Percentiles rank a stretch among this genome's conserved stretches.
Conservation (phyloP, 305 asterid genomes). For the Fraxinus sp. region DNA sequence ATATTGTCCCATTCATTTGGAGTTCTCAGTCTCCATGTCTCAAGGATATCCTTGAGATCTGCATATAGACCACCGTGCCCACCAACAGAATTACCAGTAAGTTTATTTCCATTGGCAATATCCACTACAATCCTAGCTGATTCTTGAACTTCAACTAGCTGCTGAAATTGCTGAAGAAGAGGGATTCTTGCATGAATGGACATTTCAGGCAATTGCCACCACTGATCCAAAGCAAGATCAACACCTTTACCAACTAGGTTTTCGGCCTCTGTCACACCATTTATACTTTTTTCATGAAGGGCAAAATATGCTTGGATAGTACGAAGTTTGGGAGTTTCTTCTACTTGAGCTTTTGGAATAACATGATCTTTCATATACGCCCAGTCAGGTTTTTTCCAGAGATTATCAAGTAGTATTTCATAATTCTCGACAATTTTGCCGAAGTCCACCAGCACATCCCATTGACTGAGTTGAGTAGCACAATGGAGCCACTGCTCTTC, state of each 20-base stretch:
- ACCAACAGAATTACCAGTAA: conserved; percentile 76
- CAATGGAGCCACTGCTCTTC: conserved; percentile 99
- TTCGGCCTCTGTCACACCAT: conserved; percentile 91
- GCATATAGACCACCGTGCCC: conserved; percentile 80
- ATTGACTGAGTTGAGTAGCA: conserved; percentile 96
- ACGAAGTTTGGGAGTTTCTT: conserved; percentile 97
- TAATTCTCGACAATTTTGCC: conserved; percentile 94
- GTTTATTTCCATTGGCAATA: conserved; percentile 86
- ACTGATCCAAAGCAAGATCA: conserved; percentile 96
- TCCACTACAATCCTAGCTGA: conserved; percentile 88
- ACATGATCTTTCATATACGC: conserved; percentile 83
- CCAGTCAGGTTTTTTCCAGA: conserved; percentile 99
- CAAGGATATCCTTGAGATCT: conserved; percentile 98
- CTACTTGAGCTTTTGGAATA: conserved; percentile 96
- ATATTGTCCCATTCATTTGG: conserved; percentile 99
- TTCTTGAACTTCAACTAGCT: conserved; percentile 98
- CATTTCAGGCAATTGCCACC: conserved; percentile 99
- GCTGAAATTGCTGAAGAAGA: conserved; percentile 98
- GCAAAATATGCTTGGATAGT: conserved; percentile 93
- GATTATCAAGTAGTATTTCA: conserved; percentile 90
- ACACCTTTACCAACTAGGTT: conserved; percentile 92
- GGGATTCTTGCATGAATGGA: conserved; percentile 93
- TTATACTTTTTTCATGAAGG: conserved; percentile 92
- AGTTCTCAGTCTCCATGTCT: conserved; percentile 98
- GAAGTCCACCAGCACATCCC: conserved; percentile 95